Percentiles rank a stretch among this genome's conserved stretches.
Conservation (phyloP, 345 rosid genomes). For the Aquilaria sinensis region DNA sequence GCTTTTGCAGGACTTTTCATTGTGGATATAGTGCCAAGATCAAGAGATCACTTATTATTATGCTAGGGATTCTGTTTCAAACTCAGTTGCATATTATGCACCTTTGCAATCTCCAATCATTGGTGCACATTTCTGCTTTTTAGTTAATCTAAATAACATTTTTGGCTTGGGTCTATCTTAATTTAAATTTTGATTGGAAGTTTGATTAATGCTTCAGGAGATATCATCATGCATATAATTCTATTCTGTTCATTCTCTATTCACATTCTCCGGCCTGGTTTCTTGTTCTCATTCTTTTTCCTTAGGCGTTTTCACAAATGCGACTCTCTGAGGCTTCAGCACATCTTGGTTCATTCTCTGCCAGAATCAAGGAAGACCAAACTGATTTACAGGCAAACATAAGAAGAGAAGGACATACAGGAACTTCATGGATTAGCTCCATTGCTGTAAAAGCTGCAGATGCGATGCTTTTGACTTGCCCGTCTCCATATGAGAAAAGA, state of each 20-base stretch:
- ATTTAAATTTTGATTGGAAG: background rate
- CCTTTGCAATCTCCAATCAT: too few species aligned
- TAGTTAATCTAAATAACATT: too few species aligned
- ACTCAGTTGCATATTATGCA: too few species aligned
- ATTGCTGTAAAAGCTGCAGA: slow-evolving; percentile 91
- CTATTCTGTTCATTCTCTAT: slow-evolving; percentile 9
- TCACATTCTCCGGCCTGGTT: background rate
- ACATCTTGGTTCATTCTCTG: slow-evolving; percentile 90
- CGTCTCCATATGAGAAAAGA: slow-evolving; percentile 95
- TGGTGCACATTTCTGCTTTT: too few species aligned
- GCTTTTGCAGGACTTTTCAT: too few species aligned
- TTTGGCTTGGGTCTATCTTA: too few species aligned
- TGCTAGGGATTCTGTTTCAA: too few species aligned
- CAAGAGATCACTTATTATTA: too few species aligned
- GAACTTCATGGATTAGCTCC: slow-evolving; percentile 76
- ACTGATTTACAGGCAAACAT: slow-evolving; percentile 40
- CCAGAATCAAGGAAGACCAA: slow-evolving; percentile 81
- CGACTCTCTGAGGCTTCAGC: slow-evolving; percentile 97
- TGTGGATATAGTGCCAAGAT: too few species aligned
- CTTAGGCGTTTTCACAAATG: slow-evolving; percentile 96
- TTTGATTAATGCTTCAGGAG: background rate
- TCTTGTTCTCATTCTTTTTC: slow-evolving; percentile 9
- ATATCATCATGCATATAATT: slow-evolving; percentile 3
- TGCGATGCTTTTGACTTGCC: slow-evolving; percentile 80
- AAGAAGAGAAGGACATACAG: slow-evolving; percentile 59